A percentile compares a stretch with the other conserved stretches of the same genome.
These are phyloP conservation scores for Ceratocystis destructans DNA, from an alignment of 2,329 filamentous ascomycete genomes.

Conservation along the genomic window DNA sequence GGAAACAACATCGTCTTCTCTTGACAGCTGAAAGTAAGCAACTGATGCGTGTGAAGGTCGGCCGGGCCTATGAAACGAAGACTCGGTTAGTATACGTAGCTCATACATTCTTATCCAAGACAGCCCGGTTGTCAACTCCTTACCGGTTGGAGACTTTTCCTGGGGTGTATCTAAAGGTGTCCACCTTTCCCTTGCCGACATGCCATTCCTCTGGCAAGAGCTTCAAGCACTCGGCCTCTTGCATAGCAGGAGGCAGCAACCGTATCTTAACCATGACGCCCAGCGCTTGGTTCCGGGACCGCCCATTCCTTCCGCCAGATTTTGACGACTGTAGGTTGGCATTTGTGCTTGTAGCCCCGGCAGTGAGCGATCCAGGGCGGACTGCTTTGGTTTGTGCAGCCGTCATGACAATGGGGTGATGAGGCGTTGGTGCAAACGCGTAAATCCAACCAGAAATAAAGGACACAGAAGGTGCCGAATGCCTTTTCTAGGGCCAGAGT, in stretches of 20 bases:
- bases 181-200: conserved; percentile 63
- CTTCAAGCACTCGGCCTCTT: conserved; percentile 58
- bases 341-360: not conserved
- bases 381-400: conserved; percentile 5
- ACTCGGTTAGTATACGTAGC: not conserved
- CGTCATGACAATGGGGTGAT: conserved; percentile 1
- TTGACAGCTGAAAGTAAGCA: conserved; percentile 71
- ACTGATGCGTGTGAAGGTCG: conserved; percentile 71
- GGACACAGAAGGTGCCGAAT: not conserved
- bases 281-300: conserved; percentile 25
- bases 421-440: not conserved
- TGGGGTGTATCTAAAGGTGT: conserved; percentile 57
- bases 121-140: not conserved
- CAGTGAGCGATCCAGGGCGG: not conserved
- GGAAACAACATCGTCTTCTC: conserved; percentile 49
- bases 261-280: conserved; percentile 77
- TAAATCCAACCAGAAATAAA: not conserved
- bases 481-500: not conserved
- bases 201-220: conserved; percentile 72
- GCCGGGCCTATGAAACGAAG: conserved; percentile 46
- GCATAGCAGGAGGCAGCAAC: conserved; percentile 74
- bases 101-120: not conserved
- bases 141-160: conserved; percentile 56
- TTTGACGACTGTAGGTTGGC: conserved; percentile 4
- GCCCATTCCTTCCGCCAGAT: not conserved